A percentile compares a stretch with the other conserved stretches of the same genome.
These are phyloP conservation scores for Aspergillus japonicus DNA, from an alignment of 2,329 filamentous ascomycete species.

Conservation along the genomic window DNA sequence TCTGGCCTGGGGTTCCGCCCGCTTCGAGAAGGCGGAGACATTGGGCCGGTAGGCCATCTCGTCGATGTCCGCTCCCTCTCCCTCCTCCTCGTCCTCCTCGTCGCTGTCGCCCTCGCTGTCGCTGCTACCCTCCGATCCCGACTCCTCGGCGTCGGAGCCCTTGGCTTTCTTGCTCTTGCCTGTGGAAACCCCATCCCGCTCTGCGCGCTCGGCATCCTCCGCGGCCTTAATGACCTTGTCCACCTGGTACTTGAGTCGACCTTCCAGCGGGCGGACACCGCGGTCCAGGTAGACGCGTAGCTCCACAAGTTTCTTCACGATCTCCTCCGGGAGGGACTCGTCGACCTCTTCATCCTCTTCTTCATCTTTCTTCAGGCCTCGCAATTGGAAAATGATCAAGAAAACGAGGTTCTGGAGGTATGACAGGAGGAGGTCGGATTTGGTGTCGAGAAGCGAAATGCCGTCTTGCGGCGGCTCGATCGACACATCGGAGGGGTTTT, in stretches of 20 bases:
- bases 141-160: conserved; percentile 29
- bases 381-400: conserved; percentile 76
- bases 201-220: conserved; percentile 50
- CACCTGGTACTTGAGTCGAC: conserved; percentile 89
- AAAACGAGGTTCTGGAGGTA: conserved; percentile 95
- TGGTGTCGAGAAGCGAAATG: conserved; percentile 90
- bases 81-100: conserved; percentile 38
- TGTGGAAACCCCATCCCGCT: conserved; percentile 25
- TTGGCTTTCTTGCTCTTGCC: conserved; percentile 30
- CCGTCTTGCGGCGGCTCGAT: conserved; percentile 77
- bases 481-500: conserved; percentile 59
- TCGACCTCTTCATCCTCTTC: conserved; percentile 33
- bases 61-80: conserved; percentile 48
- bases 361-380: conserved; percentile 48
- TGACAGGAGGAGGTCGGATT: conserved; percentile 94
- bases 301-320: conserved; percentile 85
- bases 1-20: conserved; percentile 39
- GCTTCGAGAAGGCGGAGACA: conserved; percentile 46
- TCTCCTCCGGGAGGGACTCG: conserved; percentile 59
- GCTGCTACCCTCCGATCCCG: conserved; percentile 24
- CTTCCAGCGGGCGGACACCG: conserved; percentile 85
- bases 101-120: conserved; percentile 30
- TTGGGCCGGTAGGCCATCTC: conserved; percentile 65
- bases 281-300: conserved; percentile 90
- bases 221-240: conserved; percentile 90